Evolutionary conservation across 2,329 filamentous ascomycete species (phyloP), one percentile per base, ranked within the genome.

Genomic region (Alternaria incomplexa): DNA sequence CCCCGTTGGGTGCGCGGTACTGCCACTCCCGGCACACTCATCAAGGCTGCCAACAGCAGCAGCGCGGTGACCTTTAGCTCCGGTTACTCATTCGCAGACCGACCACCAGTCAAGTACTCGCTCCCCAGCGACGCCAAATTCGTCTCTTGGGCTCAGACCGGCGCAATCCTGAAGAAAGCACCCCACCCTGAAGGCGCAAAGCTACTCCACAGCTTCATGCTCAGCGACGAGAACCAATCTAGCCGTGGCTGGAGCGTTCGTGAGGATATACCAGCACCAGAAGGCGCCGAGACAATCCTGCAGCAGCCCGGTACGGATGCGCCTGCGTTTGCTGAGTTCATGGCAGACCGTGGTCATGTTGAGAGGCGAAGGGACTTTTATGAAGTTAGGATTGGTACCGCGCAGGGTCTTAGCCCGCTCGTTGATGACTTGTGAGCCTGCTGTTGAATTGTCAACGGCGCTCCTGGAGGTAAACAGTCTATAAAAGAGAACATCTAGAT

Each of bases 1-100:
- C 83, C 84, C 1, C 77, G 74, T 40, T 87, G 86, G 85, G 84
- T 87, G 15, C 85, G 85, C 23, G 85, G 85, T 9, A 83, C 82
- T 0, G 76, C 73, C 2, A 85, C 83, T 0, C 84, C 85, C 0
- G 58, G 45, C 1, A 78, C 78, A 1, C 63, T 85, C 10, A 52
- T 83, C 28, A 20, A 44, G 4, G 32, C 72, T 12, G 62, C 64
- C 25, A 76, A 77, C 65, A 69, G 52, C 62, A 61, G 63, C 20
- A 70, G 67, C 43, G 61, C 55, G 2, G 70, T 66, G 5, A 58
- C 68, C 23, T 77, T 77, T 48, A 68, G 63, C 3, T 62, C 65
- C 1, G 28, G 58, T 1, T 50, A 57, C 28, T 52, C 40, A 6
- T 58, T 61, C 28, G 15, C 20, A 8, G 46, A 26, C 17, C 26